These are phyloP conservation scores for Delitschia confertaspora DNA, from an alignment of 495 filamentous ascomycete genomes.

Conservation along the genomic window DNA sequence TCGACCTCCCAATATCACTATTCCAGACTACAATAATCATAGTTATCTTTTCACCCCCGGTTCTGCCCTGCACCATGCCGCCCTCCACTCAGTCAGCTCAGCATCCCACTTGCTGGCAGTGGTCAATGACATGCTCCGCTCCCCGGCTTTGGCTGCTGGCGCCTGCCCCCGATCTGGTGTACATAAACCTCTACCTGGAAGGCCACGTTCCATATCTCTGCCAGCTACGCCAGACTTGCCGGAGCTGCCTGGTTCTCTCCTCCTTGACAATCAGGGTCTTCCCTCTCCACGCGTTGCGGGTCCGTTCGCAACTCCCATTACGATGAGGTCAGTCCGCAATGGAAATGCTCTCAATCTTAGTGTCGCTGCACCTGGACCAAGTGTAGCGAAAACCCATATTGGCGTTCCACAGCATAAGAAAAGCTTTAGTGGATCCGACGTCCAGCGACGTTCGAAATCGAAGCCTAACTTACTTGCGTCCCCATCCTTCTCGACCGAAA, in stretches of 20 bases:
- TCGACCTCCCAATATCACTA: conserved; percentile 25
- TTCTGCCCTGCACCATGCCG: conserved; percentile 32
- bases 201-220: conserved; percentile 32
- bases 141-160: conserved; percentile 29
- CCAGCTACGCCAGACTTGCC: conserved; percentile 29
- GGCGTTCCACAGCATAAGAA: conserved; percentile 21
- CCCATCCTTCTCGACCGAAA: conserved; percentile 23
- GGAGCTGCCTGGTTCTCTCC: conserved; percentile 34
- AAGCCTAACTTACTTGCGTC: conserved; percentile 15
- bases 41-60: conserved; percentile 8
- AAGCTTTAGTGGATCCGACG: conserved; percentile 19
- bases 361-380: conserved; percentile 13
- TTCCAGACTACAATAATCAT: conserved; percentile 16
- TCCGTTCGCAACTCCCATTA: conserved; percentile 8
- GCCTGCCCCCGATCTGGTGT: conserved; percentile 16
- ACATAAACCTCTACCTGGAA: conserved; percentile 29
- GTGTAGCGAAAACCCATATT: conserved; percentile 7
- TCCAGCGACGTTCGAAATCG: conserved; percentile 23
- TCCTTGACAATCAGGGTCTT: conserved; percentile 30
- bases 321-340: conserved; percentile 26
- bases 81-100: conserved; percentile 26
- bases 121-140: conserved; percentile 35
- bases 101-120: conserved; percentile 33
- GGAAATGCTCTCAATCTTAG: conserved; percentile 19
- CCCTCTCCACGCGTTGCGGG: conserved; percentile 18